Evolutionary conservation across 306 rosid genomes (phyloP).

Genomic region (Quercus ilex): DNA sequence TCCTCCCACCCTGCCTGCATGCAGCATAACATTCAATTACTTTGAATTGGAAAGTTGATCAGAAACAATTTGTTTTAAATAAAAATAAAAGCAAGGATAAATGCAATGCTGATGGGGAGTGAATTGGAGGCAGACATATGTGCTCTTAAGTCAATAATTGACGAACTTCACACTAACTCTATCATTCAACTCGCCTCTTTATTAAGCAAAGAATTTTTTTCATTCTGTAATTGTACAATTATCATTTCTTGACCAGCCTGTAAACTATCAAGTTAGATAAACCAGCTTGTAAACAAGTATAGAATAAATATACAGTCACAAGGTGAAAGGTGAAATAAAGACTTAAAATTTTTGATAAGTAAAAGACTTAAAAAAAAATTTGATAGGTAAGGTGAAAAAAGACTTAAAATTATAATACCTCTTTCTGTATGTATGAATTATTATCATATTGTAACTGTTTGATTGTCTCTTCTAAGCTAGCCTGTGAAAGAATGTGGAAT

Average conservation of each 20-base stretch:
- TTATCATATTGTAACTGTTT: constrained; percentile 40
- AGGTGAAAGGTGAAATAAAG: not conserved
- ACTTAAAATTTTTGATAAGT: no score
- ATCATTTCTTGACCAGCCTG: constrained; percentile 59
- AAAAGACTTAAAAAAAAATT: not conserved
- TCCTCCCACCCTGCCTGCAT: constrained; percentile 52
- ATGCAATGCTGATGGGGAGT: not conserved
- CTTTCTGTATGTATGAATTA: constrained; percentile 35
- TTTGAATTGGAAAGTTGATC: not conserved
- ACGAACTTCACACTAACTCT: not conserved
- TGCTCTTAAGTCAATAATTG: not conserved
- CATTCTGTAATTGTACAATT: constrained; percentile 47
- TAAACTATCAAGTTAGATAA: constrained; percentile 23
- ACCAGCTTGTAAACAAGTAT: constrained; percentile 9
- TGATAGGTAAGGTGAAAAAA: no score
- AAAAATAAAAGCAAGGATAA: not conserved
- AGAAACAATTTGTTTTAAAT: not conserved
- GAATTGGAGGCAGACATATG: not conserved
- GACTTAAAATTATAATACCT: constrained; percentile 35
- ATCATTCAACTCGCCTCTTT: constrained; percentile 44
- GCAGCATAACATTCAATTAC: constrained; percentile 20
- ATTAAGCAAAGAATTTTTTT: constrained; percentile 50
- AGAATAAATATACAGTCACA: constrained; percentile 11
- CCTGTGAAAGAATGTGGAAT: constrained; percentile 24
- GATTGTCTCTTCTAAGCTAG: constrained; percentile 37